Conservation (phyloP, 2,329 filamentous ascomycete species). For the Colletotrichum sojae region DNA sequence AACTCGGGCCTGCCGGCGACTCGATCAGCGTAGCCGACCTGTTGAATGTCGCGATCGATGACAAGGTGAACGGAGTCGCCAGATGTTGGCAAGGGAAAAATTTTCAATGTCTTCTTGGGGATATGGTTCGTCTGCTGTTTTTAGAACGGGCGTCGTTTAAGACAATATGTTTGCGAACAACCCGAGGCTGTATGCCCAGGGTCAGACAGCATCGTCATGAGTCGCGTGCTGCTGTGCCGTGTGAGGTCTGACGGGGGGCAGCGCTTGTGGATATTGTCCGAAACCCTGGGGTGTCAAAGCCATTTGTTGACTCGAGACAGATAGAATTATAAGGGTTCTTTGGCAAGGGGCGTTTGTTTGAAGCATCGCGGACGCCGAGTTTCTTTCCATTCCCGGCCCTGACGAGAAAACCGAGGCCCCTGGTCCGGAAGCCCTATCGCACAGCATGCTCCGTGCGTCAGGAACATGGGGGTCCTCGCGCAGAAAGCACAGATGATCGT, state of each 20-base stretch:
- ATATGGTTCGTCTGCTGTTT: constrained; percentile 13
- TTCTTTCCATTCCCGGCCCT: constrained; percentile 1
- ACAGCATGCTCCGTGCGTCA: constrained; percentile 3
- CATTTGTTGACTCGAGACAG: constrained; percentile 13
- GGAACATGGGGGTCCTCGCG: constrained; percentile 11
- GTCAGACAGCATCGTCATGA: constrained; percentile 25
- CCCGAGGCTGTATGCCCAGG: constrained; percentile 21
- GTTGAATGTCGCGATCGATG: constrained; percentile 3
- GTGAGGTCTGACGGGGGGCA: neutral
- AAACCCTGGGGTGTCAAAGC: constrained; percentile 1
- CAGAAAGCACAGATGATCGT: constrained; percentile 1
- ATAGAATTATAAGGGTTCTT: neutral
- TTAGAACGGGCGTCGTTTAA: constrained; percentile 11
- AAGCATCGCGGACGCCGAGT: constrained; percentile 22
- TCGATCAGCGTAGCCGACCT: constrained; percentile 6
- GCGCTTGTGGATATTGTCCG: constrained; percentile 19
- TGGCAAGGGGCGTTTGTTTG: constrained; percentile 15
- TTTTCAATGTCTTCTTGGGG: neutral
- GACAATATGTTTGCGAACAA: neutral
- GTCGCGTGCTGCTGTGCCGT: constrained; percentile 25
- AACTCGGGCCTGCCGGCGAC: constrained; percentile 15
- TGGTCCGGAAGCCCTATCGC: constrained; percentile 6
- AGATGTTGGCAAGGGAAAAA: neutral
- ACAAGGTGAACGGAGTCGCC: constrained; percentile 4
- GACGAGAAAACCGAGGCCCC: neutral